Base-by-base conservation (phyloP, 2,329 filamentous ascomycete genomes). In the Fusarium avenaceum region DNA sequence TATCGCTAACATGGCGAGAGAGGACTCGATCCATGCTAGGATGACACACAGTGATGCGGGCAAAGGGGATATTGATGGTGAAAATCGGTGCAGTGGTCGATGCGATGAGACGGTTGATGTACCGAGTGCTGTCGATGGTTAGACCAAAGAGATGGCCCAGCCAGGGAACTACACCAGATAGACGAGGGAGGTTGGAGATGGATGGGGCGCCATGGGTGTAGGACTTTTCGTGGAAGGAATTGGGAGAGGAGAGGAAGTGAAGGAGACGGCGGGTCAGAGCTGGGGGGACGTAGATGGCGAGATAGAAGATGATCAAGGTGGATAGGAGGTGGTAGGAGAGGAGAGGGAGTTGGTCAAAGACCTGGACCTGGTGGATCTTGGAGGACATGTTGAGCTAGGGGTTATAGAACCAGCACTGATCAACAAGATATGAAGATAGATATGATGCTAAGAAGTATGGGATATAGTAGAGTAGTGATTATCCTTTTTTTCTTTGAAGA, bases 61-160 rank as follows among this genome's bases (percentile, higher is more conserved):
- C 70, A 53, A 73, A 72, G 9, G 76, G 72, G 38, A 77, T 68
- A 33, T 74, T 71, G 65, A 77, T 77, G 40, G 73, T 75, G 22
- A 77, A 76, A 28, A 74, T 57, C 15, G 70, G 69, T 6, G 71
- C 60, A 4, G 68, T 38, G 10, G 69, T 70, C 2, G 67, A 72
- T 7, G 63, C 58, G 20, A 76, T 70, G 24, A 76, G 67, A 11
- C 58, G 42, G 49, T 76, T 74, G 45, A 76, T 43, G 32, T 76
- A 74, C 30, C 74, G 74, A 14, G 62, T 66, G 32, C 72, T 75
- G 44, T 74, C 63, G 4, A 62, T 64, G 26, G 67, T 70, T 9
- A 76, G 65, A 0, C 69, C 67, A 32, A 74, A 56, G 28, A 74
- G 64, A 32, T 76, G 74, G 6, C 74, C 74, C 9, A 76, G 19